Conservation (phyloP, 208 protist species). For the Wallacemonas sp. region DNA sequence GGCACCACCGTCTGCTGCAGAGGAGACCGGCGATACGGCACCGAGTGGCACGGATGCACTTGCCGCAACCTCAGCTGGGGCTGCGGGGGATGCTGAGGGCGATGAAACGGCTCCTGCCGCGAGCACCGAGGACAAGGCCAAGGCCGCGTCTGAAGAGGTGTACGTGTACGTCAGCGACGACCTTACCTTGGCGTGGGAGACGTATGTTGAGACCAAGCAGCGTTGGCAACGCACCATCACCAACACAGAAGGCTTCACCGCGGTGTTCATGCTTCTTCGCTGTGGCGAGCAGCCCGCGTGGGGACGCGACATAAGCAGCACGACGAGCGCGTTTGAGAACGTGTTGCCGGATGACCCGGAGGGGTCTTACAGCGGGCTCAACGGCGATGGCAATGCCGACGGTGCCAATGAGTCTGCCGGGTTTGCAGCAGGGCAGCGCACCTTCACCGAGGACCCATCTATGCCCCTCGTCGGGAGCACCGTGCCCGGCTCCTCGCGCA, state of each 20-base stretch:
- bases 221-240: conserved; percentile 30
- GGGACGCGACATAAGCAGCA: no score
- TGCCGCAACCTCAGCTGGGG: conserved; percentile 1
- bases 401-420: no score
- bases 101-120: neutral
- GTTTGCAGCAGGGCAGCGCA: neutral
- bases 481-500: neutral
- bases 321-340: neutral
- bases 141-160: neutral
- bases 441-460: neutral
- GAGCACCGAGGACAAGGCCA: neutral
- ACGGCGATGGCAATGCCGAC: neutral
- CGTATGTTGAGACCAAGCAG: conserved; percentile 24
- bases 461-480: conserved; percentile 7
- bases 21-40: neutral
- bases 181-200: conserved; percentile 51
- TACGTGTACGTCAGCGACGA: conserved; percentile 57
- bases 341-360: neutral
- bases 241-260: conserved; percentile 61
- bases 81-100: neutral
- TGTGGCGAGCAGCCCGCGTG: conserved; percentile 5
- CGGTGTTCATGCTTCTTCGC: conserved; percentile 30
- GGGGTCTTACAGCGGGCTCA: no score
- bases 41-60: neutral
- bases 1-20: neutral